phyloP scores from a whole-genome alignment of 2,329 filamentous ascomycete species.

The Cladosporium colombiae region DNA sequence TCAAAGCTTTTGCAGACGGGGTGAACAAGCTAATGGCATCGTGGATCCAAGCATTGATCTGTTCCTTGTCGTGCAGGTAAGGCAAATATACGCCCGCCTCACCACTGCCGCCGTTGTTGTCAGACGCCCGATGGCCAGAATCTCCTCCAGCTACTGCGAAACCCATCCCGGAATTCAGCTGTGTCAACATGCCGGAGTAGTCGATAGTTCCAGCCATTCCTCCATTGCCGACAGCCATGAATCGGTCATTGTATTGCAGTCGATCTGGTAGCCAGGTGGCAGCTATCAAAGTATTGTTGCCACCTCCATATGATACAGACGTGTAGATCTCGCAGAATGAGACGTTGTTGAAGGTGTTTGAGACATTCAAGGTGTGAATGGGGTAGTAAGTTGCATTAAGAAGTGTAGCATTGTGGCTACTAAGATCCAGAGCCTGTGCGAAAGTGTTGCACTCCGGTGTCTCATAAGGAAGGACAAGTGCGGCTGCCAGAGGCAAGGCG shows the following conservation, averaged over 20 bases:
- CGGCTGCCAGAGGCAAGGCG: neutral
- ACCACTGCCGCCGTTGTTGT: slow-evolving; percentile 30
- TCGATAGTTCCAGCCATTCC: slow-evolving; percentile 34
- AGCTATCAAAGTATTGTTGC: slow-evolving; percentile 29
- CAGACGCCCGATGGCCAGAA: slow-evolving; percentile 29
- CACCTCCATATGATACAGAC: slow-evolving; percentile 27
- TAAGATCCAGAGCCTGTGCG: slow-evolving; percentile 13
- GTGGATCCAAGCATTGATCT: slow-evolving; percentile 41
- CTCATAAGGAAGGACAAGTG: neutral
- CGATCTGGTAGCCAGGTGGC: slow-evolving; percentile 32
- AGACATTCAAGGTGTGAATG: slow-evolving; percentile 23
- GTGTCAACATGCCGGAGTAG: slow-evolving; percentile 27
- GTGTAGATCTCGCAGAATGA: slow-evolving; percentile 32
- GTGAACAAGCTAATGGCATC: slow-evolving; percentile 41
- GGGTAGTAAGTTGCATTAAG: slow-evolving; percentile 27
- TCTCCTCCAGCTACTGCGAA: slow-evolving; percentile 33
- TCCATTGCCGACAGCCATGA: slow-evolving; percentile 35
- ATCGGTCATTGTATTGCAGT: slow-evolving; percentile 27
- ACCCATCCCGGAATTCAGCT: slow-evolving; percentile 31
- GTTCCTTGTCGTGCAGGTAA: slow-evolving; percentile 32
- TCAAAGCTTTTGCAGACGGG: slow-evolving; percentile 34
- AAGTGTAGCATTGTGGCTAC: slow-evolving; percentile 23
- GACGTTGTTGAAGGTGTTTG: slow-evolving; percentile 26
- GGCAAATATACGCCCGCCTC: slow-evolving; percentile 31
- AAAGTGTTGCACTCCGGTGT: slow-evolving; percentile 17